Evolutionary conservation across 2,329 filamentous ascomycete genomes (phyloP), one percentile per base, ranked within the genome.

Genomic region (Aspergillus arachidicola): DNA sequence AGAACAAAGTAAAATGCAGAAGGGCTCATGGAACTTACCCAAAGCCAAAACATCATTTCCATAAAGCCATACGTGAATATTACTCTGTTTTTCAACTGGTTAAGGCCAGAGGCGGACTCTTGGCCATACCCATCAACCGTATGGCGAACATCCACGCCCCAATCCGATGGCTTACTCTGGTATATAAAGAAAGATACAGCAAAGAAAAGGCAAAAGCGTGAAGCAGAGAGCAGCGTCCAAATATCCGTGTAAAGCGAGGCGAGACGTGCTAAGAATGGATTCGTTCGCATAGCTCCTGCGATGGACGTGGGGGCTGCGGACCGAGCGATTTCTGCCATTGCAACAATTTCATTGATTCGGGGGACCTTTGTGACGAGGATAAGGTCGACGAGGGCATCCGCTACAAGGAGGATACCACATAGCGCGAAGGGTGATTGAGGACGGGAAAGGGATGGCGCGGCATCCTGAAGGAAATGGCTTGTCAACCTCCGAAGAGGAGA

Each of bases 11-110:
- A 46, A 7, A 3, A 6, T 36, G 11, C 26, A 4, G 9, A 38
- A 26, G 34, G 16, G 34, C 2, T 21, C 7, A 36, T 38, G 6
- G 21, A 36, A 14, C 32, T 38, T 74, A 88, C 88, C 93, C 93
- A 97, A 78, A 96, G 93, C 92, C 93, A 97, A 65, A 86, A 85
- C 68, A 92, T 83, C 76, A 92, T 87, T 82, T 97, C 94, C 73
- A 96, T 74, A 72, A 97, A 95, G 10, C 88, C 88, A 78, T 93
- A 95, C 0, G 91, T 89, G 75, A 97, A 96, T 46, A 96, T 87
- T 46, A 96, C 82, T 57, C 92, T 87, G 75, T 96, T 96, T 81
- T 94, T 93, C 71, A 97, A 78, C 28, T 86, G 85, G 66, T 93
- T 89, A 57, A 87, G 83, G 75, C 84, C 72, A 23, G 66, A 63